Conservation (phyloP, 2,329 filamentous ascomycete genomes). For the Arthrobotrys conoides region DNA sequence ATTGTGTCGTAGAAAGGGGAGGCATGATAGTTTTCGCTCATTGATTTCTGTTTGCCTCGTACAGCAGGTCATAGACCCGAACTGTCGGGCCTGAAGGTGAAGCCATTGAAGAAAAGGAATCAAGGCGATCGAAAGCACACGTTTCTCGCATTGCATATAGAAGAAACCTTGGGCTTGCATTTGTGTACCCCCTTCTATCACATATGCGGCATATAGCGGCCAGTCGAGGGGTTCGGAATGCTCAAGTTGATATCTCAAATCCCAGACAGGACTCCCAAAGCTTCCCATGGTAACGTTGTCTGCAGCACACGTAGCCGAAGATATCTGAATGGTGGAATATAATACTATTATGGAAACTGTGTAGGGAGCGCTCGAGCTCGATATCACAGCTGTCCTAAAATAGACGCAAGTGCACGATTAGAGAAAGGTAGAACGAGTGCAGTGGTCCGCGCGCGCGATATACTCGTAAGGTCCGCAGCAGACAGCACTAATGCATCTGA, state of each 20-base stretch:
- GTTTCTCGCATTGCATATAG: conserved; percentile 59
- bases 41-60: conserved; percentile 36
- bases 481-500: conserved; percentile 16
- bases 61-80: conserved; percentile 40
- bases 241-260: conserved; percentile 11
- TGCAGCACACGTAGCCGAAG: conserved; percentile 59
- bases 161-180: conserved; percentile 33
- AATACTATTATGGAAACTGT: not conserved
- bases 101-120: conserved; percentile 20
- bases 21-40: conserved; percentile 24
- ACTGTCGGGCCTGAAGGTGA: conserved; percentile 28
- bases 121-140: conserved; percentile 55
- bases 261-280: conserved; percentile 9
- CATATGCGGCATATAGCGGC: conserved; percentile 31
- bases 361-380: conserved; percentile 22
- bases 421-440: not conserved
- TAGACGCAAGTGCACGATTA: conserved; percentile 6
- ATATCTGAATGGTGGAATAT: conserved; percentile 3
- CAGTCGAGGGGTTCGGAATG: not conserved
- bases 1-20: not conserved
- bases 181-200: conserved; percentile 2
- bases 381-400: conserved; percentile 17
- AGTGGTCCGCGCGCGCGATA: not conserved
- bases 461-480: not conserved
- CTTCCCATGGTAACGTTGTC: conserved; percentile 51